Evolutionary conservation across 495 filamentous ascomycete species (phyloP).

Genomic region (Hypoxylon crocopeplum): DNA sequence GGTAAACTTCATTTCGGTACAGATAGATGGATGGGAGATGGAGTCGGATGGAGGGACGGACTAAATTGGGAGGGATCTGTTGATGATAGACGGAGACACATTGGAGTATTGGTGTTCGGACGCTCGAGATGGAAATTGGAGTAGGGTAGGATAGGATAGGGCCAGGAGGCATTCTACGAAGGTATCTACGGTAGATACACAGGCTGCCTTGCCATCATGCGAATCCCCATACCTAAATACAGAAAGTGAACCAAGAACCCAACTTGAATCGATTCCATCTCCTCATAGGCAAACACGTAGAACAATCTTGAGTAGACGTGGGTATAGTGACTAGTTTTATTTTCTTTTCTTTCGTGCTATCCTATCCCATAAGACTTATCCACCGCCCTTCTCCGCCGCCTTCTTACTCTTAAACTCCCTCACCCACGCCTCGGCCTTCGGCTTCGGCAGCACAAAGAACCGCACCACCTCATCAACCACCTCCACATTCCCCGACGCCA

Average conservation of each 20-base stretch:
- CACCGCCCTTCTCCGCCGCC: constrained; percentile 45
- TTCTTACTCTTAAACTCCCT: constrained; percentile 80
- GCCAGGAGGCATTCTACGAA: constrained; percentile 12
- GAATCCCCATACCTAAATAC: background rate
- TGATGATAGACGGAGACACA: background rate
- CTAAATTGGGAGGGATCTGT: constrained; percentile 12
- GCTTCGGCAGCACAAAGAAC: constrained; percentile 78
- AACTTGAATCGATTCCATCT: too few relatives aligned
- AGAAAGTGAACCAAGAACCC: too few relatives aligned
- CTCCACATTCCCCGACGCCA: constrained; percentile 80
- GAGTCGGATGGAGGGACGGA: too few relatives aligned
- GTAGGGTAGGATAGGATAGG: background rate
- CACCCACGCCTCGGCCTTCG: constrained; percentile 73
- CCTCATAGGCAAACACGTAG: too few relatives aligned
- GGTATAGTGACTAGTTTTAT: too few relatives aligned
- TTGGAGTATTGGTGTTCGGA: constrained; percentile 19
- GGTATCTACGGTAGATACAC: constrained; percentile 8
- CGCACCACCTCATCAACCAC: constrained; percentile 84
- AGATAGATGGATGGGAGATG: constrained; percentile 9
- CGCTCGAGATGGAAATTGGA: constrained; percentile 1
- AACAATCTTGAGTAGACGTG: too few relatives aligned
- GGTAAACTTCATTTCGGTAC: background rate
- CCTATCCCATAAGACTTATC: background rate
- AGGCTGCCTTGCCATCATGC: constrained; percentile 1
- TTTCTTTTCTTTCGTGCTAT: constrained; percentile 7